phyloP scores from a whole-genome alignment of 495 filamentous ascomycete genomes.

The Aspergillus saccharolyticus region DNA sequence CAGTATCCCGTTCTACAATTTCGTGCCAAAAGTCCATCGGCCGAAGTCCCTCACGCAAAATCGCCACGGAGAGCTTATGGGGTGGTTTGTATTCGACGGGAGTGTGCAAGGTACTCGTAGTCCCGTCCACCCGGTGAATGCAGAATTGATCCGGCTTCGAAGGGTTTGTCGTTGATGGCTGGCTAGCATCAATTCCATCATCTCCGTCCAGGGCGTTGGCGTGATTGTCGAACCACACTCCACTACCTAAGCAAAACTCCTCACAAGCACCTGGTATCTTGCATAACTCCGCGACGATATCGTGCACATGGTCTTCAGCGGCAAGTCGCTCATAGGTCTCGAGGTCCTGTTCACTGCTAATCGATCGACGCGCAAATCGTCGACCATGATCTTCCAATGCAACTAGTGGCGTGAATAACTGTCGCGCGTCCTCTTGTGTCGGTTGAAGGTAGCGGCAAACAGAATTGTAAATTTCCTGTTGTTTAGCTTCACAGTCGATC shows the following conservation, averaged over 20 bases:
- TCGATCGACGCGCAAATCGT: constrained; percentile 11
- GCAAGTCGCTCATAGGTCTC: constrained; percentile 27
- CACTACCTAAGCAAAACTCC: constrained; percentile 24
- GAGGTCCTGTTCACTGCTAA: constrained; percentile 31
- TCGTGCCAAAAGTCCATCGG: constrained; percentile 25
- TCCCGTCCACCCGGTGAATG: constrained; percentile 7
- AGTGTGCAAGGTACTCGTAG: constrained; percentile 23
- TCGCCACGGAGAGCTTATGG: constrained; percentile 31
- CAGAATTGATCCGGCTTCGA: constrained; percentile 13
- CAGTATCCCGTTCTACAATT: constrained; percentile 16
- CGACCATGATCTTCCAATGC: constrained; percentile 19
- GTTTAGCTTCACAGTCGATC: constrained; percentile 24
- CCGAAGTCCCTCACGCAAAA: constrained; percentile 26
- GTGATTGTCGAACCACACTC: constrained; percentile 24
- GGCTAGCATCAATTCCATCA: neutral
- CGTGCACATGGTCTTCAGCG: constrained; percentile 22
- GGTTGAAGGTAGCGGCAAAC: constrained; percentile 19
- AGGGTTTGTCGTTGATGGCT: constrained; percentile 4
- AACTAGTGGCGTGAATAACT: constrained; percentile 19
- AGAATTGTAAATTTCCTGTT: neutral
- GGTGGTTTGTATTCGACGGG: constrained; percentile 36
- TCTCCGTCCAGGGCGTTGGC: constrained; percentile 16
- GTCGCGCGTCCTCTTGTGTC: constrained; percentile 9
- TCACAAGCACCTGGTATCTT: constrained; percentile 21
- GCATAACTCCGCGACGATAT: constrained; percentile 23